Evolutionary conservation across 768 basidiomycete species (phyloP).

Genomic region (Rhodosporidiobolus sp.): DNA sequence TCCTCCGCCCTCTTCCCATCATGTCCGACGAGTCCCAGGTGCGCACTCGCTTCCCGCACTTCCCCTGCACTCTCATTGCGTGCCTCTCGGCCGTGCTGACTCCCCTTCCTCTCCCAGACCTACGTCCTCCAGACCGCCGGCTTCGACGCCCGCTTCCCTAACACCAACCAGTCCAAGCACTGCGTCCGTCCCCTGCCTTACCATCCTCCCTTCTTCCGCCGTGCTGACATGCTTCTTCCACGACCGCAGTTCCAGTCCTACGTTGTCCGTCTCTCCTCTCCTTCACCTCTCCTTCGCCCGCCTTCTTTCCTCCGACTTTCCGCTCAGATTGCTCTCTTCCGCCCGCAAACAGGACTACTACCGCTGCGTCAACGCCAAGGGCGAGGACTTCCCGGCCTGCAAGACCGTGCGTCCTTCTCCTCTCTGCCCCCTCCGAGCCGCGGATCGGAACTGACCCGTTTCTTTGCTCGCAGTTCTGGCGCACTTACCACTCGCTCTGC

Average conservation of each 20-base stretch:
- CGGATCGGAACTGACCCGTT: background rate
- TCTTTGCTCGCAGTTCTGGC: constrained; percentile 61
- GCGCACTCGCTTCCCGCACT: background rate
- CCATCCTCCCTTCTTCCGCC: background rate
- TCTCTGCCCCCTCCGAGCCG: background rate
- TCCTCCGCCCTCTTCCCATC: background rate
- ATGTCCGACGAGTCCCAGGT: constrained; percentile 33
- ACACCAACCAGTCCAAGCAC: constrained; percentile 75
- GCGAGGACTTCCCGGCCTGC: constrained; percentile 97
- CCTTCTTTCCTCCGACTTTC: no score
- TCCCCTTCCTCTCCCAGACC: constrained; percentile 56
- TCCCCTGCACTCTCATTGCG: background rate
- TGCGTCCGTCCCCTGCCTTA: constrained; percentile 60
- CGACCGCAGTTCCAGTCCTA: constrained; percentile 33
- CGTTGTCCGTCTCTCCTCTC: constrained; percentile 21
- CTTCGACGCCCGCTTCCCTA: constrained; percentile 63
- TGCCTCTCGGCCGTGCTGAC: background rate
- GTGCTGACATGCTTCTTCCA: background rate
- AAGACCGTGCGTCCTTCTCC: constrained; percentile 59
- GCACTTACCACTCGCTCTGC: constrained; percentile 92
- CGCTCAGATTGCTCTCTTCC: no score
- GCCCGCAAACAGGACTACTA: constrained; percentile 95
- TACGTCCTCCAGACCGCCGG: constrained; percentile 89
- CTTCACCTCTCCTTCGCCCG: constrained; percentile 5
- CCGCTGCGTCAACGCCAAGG: constrained; percentile 86